Conservation (phyloP, 148 eudicot genomes). For the Rhododendron ferrugineum region DNA sequence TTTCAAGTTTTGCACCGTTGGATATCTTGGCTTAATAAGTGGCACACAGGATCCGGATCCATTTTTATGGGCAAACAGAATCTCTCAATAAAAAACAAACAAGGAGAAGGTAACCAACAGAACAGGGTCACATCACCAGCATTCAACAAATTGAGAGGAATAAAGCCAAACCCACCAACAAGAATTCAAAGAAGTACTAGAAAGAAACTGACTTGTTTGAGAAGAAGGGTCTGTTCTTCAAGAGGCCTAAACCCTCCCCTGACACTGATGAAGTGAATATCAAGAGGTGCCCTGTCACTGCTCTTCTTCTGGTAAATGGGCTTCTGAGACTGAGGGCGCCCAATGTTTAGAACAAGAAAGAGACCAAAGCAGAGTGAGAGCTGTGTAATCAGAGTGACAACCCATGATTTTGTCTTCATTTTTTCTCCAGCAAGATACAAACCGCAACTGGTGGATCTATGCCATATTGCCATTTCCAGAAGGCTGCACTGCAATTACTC, state of each 20-base stretch:
- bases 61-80: background rate
- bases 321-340: conserved; percentile 23
- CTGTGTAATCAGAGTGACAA: conserved; percentile 35
- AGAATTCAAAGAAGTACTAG: background rate
- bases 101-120: background rate
- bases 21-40: no score
- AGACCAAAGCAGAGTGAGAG: conserved; percentile 37
- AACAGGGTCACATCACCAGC: no score
- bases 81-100: no score
- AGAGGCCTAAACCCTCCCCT: conserved; percentile 35
- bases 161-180: background rate
- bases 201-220: conserved; percentile 30
- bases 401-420: conserved; percentile 42
- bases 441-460: background rate
- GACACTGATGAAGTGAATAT: conserved; percentile 42
- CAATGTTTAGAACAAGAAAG: conserved; percentile 37
- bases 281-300: conserved; percentile 9
- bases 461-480: background rate
- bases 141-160: background rate
- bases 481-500: background rate
- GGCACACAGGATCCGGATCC: no score
- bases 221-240: conserved; percentile 35
- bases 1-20: no score
- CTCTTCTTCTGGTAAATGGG: background rate
- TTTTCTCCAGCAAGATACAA: background rate